phyloP scores from a whole-genome alignment of 1,139 yeast species.

The Pichia sp. region DNA sequence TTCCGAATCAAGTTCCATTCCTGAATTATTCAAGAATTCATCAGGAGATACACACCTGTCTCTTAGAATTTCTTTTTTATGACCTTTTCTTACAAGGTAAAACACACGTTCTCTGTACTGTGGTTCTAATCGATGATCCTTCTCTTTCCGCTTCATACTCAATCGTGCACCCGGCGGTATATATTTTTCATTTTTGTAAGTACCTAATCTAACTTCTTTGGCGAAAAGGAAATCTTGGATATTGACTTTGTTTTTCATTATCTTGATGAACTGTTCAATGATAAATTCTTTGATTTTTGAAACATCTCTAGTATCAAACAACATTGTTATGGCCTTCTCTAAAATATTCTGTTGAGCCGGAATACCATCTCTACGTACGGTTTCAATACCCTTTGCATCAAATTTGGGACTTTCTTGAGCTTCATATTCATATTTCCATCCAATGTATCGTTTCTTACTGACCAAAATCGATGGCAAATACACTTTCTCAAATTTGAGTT shows the following conservation, averaged over 20 bases:
- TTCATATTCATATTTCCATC: constrained; percentile 66
- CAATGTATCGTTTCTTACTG: constrained; percentile 90
- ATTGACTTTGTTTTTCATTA: constrained; percentile 58
- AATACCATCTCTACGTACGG: constrained; percentile 90
- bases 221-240: constrained; percentile 90
- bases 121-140: constrained; percentile 76
- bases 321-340: constrained; percentile 60
- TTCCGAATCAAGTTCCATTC: constrained; percentile 64
- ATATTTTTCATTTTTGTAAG: constrained; percentile 66
- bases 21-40: constrained; percentile 49
- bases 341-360: constrained; percentile 88
- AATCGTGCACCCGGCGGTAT: constrained; percentile 93
- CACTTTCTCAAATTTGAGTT: constrained; percentile 86
- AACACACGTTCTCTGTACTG: constrained; percentile 90
- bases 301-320: constrained; percentile 73
- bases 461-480: constrained; percentile 82
- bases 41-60: constrained; percentile 84
- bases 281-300: constrained; percentile 68
- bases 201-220: constrained; percentile 82
- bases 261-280: constrained; percentile 61
- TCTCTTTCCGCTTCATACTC: constrained; percentile 57
- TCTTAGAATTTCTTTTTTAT: constrained; percentile 60
- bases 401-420: constrained; percentile 60
- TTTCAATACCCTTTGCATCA: constrained; percentile 97
- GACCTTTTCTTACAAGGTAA: constrained; percentile 73